Conservation (phyloP, 1,284 basidiomycete species). For the Fistulinella cinereoalba region DNA sequence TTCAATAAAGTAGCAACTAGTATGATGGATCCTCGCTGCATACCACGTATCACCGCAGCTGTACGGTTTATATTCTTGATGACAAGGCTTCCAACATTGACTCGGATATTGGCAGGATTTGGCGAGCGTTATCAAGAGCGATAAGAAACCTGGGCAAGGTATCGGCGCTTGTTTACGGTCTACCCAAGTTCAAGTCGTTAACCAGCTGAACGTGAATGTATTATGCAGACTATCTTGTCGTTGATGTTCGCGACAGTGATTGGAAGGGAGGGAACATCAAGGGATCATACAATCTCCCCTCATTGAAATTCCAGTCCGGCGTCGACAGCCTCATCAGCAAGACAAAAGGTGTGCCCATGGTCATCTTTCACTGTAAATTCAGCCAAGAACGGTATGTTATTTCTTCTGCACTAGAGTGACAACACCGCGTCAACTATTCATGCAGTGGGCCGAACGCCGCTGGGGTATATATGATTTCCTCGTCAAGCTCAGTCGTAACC, state of each 20-base stretch:
- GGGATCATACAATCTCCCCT: conserved; percentile 59
- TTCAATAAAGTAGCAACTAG: conserved; percentile 2
- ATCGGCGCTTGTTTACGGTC: neutral
- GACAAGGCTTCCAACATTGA: conserved; percentile 11
- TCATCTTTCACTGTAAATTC: conserved; percentile 75
- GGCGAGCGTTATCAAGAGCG: conserved; percentile 60
- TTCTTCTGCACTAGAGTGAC: neutral
- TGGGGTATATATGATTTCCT: conserved; percentile 39
- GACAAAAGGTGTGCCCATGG: conserved; percentile 56
- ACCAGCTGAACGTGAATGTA: neutral
- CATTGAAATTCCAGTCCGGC: conserved; percentile 50
- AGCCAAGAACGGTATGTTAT: conserved; percentile 68
- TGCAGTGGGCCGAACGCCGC: conserved; percentile 73
- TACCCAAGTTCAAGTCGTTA: too few species aligned
- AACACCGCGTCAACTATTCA: neutral
- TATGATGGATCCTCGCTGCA: conserved; percentile 17
- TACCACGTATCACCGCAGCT: conserved; percentile 22
- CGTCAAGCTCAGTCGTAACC: neutral
- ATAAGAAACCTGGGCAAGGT: conserved; percentile 50
- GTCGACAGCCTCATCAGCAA: conserved; percentile 59
- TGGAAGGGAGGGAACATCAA: conserved; percentile 73
- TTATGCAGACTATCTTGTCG: conserved; percentile 57
- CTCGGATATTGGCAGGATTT: conserved; percentile 58
- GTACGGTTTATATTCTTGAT: conserved; percentile 17
- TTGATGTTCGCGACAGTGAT: conserved; percentile 79